phyloP scores from a whole-genome alignment of 768 basidiomycete species.

The Hysterangium stoloniferum region DNA sequence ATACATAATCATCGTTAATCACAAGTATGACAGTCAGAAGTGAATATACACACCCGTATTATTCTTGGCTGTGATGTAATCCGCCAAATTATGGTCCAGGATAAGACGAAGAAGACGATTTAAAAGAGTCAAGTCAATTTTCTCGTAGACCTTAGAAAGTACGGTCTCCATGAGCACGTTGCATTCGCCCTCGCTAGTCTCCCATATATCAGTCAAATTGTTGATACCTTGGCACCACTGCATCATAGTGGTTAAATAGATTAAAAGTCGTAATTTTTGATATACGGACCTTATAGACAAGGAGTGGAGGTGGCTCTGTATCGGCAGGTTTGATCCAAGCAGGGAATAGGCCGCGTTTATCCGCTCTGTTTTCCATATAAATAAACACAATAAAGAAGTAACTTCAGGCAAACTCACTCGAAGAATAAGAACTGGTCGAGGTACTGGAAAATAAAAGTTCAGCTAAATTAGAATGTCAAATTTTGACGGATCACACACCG shows the following conservation, averaged over 20 bases:
- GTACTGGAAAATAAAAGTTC: slow-evolving; percentile 41
- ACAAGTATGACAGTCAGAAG: not conserved
- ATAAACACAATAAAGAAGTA: not conserved
- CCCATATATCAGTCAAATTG: slow-evolving; percentile 97
- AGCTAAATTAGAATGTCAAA: slow-evolving; percentile 13
- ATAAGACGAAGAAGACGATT: slow-evolving; percentile 94
- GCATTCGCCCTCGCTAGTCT: slow-evolving; percentile 95
- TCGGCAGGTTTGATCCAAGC: slow-evolving; percentile 99
- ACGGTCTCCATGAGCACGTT: slow-evolving; percentile 99
- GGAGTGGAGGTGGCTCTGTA: slow-evolving; percentile 91
- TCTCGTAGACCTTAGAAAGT: slow-evolving; percentile 96
- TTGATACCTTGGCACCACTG: slow-evolving; percentile 99
- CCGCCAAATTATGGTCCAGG: slow-evolving; percentile 96
- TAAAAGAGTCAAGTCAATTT: slow-evolving; percentile 93
- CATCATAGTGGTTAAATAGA: not conserved
- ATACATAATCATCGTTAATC: not conserved
- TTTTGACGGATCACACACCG: slow-evolving; percentile 44
- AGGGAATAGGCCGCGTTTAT: slow-evolving; percentile 96
- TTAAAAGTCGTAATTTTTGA: too few species aligned
- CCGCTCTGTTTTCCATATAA: slow-evolving; percentile 43
- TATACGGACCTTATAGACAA: slow-evolving; percentile 74
- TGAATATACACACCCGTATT: slow-evolving; percentile 56
- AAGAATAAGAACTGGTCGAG: slow-evolving; percentile 98
- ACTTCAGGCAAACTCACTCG: slow-evolving; percentile 40
- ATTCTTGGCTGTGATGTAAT: slow-evolving; percentile 99